These are phyloP conservation scores for Tolypocladium cylindrosporum DNA, from an alignment of 2,329 filamentous ascomycete species.

Conservation along the genomic window DNA sequence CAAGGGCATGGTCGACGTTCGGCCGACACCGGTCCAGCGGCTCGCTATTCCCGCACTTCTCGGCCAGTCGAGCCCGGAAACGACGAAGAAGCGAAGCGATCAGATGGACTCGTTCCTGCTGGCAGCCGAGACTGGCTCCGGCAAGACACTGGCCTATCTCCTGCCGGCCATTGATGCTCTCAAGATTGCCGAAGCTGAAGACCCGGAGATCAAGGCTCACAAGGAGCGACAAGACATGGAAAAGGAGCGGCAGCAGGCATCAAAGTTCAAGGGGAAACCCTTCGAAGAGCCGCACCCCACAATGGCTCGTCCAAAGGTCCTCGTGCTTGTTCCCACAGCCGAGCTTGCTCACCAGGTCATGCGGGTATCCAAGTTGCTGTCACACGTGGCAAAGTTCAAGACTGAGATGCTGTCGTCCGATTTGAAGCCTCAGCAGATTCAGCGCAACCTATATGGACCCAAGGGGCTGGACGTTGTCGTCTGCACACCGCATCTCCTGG, in stretches of 20 bases:
- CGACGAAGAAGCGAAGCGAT: constrained; percentile 22
- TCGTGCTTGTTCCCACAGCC: constrained; percentile 84
- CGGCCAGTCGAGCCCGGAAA: constrained; percentile 32
- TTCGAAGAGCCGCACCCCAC: constrained; percentile 62
- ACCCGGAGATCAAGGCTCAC: constrained; percentile 48
- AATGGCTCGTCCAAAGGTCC: constrained; percentile 67
- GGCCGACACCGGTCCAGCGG: constrained; percentile 81
- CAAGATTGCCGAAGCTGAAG: constrained; percentile 61
- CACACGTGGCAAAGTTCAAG: constrained; percentile 80
- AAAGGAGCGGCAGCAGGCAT: constrained; percentile 43
- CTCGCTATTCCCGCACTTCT: constrained; percentile 79
- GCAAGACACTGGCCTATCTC: constrained; percentile 91
- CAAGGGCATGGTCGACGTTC: constrained; percentile 61
- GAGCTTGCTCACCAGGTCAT: constrained; percentile 88
- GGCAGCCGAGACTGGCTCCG: constrained; percentile 92
- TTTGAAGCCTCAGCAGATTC: constrained; percentile 67
- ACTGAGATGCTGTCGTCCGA: constrained; percentile 73
- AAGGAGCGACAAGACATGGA: constrained; percentile 44
- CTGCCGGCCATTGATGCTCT: constrained; percentile 76
- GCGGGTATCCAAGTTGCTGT: constrained; percentile 67
- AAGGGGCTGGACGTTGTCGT: constrained; percentile 78
- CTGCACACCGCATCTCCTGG: constrained; percentile 79
- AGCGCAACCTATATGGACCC: constrained; percentile 71
- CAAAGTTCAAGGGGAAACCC: constrained; percentile 48
- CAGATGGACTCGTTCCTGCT: constrained; percentile 56